Evolutionary conservation across 108 stramenopile species (phyloP).

Genomic region (Stephanodiscus minutulus): DNA sequence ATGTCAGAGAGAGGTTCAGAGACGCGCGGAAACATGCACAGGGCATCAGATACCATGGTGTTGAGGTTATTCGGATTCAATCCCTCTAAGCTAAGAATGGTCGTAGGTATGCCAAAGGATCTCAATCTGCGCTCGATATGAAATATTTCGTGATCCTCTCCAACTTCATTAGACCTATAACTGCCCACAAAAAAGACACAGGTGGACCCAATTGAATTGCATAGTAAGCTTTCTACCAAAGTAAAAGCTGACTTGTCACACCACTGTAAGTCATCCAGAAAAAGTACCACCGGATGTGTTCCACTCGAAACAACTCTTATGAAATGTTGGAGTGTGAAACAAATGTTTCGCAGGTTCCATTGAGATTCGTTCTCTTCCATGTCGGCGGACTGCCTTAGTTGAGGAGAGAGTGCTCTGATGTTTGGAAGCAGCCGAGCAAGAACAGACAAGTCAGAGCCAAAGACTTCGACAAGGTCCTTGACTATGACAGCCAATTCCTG

Average conservation of each 20-base stretch:
- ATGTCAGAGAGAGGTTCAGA: constrained; percentile 21
- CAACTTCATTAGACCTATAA: constrained; percentile 44
- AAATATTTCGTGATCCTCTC: constrained; percentile 31
- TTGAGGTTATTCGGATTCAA: constrained; percentile 24
- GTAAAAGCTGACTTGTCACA: constrained; percentile 26
- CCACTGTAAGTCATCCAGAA: constrained; percentile 51
- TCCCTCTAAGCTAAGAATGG: constrained; percentile 19
- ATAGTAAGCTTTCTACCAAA: constrained; percentile 37
- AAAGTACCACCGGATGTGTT: constrained; percentile 30
- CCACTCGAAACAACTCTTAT: constrained; percentile 36
- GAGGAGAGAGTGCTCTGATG: constrained; percentile 16
- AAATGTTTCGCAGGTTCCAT: constrained; percentile 38
- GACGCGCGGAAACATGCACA: constrained; percentile 32
- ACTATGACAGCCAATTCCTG: constrained; percentile 5
- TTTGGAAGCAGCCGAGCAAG: constrained; percentile 31
- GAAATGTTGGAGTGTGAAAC: constrained; percentile 41
- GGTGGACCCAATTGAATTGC: constrained; percentile 19
- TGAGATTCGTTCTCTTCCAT: not conserved
- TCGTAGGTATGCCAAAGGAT: constrained; percentile 12
- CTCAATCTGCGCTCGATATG: constrained; percentile 15
- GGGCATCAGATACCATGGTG: constrained; percentile 39
- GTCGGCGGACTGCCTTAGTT: not conserved
- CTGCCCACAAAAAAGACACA: constrained; percentile 45
- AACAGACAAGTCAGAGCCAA: constrained; percentile 33
- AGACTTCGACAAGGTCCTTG: constrained; percentile 23